Conservation (phyloP, 345 rosid species). For the Eucalyptus globulus region DNA sequence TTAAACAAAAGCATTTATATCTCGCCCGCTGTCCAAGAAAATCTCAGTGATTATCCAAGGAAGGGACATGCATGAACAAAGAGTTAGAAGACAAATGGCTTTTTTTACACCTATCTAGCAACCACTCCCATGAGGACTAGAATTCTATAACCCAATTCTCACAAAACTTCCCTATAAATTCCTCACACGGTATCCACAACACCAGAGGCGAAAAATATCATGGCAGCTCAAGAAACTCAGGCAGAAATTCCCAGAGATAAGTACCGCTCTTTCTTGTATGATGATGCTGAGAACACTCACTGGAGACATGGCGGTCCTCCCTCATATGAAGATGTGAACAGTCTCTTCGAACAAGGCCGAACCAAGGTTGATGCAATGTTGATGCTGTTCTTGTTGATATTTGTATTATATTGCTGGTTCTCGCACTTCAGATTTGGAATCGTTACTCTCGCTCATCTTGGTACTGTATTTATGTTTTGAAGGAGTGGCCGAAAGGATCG, state of each 20-base stretch:
- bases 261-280: conserved; percentile 52
- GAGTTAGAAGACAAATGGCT: not conserved
- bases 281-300: conserved; percentile 16
- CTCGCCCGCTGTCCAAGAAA: not conserved
- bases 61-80: not conserved
- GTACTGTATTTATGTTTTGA: not conserved
- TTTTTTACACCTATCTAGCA: not conserved
- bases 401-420: not conserved
- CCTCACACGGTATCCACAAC: not conserved
- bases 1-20: not conserved
- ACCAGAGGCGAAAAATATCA: not conserved
- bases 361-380: conserved; percentile 18
- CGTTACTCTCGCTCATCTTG: not conserved
- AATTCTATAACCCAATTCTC: not conserved
- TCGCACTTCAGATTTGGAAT: conserved; percentile 21
- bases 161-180: not conserved
- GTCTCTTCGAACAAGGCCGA: conserved; percentile 63
- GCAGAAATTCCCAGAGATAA: conserved; percentile 17
- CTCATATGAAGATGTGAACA: conserved; percentile 27
- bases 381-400: not conserved
- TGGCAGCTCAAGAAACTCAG: conserved; percentile 5
- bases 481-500: conserved; percentile 87
- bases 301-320: conserved; percentile 78
- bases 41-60: not conserved
- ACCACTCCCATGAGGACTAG: not conserved